phyloP scores from a whole-genome alignment of 331 rosid genomes.

The Dryas integrifolia region DNA sequence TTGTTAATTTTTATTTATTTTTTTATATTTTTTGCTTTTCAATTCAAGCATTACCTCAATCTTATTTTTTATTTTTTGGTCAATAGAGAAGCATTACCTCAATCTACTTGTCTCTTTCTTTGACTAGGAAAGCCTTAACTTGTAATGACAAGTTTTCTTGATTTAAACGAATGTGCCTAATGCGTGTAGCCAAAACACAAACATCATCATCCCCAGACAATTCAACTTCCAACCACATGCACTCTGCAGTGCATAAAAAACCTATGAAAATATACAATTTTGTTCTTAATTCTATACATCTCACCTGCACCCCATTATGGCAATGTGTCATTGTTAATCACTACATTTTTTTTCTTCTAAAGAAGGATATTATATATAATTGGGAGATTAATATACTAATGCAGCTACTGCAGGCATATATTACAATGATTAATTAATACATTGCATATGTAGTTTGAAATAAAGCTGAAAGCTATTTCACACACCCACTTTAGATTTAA shows the following conservation, averaged over 20 bases:
- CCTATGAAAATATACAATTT: background rate
- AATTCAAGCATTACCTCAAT: background rate
- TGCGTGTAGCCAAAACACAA: background rate
- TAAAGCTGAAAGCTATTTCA: background rate
- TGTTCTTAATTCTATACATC: background rate
- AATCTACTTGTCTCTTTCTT: slow-evolving; percentile 12
- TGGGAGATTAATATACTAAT: background rate
- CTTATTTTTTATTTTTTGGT: background rate
- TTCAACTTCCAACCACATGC: background rate
- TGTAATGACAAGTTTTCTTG: slow-evolving; percentile 14
- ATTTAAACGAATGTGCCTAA: background rate
- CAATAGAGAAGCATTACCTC: background rate
- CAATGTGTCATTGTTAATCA: background rate
- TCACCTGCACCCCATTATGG: slow-evolving; percentile 2
- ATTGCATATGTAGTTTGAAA: background rate
- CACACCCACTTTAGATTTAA: background rate
- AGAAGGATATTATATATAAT: background rate
- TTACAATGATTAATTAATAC: background rate
- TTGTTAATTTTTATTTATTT: background rate
- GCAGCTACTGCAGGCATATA: background rate
- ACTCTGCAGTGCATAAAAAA: background rate
- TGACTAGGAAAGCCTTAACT: slow-evolving; percentile 15
- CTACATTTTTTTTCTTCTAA: background rate
- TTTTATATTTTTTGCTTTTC: background rate
- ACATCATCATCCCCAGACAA: background rate